Percentiles rank a stretch among this genome's conserved stretches.
phyloP scores from a whole-genome alignment of 257 asterid species.

The Solanum chiquidenum region DNA sequence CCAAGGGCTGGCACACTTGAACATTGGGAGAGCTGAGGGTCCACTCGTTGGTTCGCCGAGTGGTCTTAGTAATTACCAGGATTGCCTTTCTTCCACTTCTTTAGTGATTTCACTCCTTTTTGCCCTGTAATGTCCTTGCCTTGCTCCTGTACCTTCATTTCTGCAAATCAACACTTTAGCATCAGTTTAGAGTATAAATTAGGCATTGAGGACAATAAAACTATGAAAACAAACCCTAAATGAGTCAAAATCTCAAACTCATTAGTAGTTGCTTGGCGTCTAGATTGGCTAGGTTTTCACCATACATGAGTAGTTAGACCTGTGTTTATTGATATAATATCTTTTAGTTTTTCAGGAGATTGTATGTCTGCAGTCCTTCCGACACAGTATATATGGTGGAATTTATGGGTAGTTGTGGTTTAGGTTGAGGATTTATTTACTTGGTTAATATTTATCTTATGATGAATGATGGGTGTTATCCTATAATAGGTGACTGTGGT shows the following conservation, averaged over 20 bases:
- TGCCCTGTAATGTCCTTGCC: not conserved
- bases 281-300: not conserved
- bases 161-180: not conserved
- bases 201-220: not conserved
- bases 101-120: too few relatives aligned
- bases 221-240: not conserved
- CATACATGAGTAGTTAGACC: not conserved
- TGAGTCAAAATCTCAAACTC: not conserved
- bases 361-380: not conserved
- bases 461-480: not conserved
- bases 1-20: not conserved
- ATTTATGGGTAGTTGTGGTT: not conserved
- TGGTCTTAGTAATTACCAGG: not conserved
- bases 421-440: not conserved
- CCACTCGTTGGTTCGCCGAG: not conserved
- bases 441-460: not conserved
- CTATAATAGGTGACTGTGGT: not conserved
- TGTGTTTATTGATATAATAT: too few relatives aligned
- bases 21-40: not conserved
- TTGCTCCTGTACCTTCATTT: too few relatives aligned
- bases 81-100: not conserved
- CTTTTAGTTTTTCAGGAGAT: not conserved
- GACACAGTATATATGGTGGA: not conserved
- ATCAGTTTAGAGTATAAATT: not conserved
- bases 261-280: not conserved